Conservation (phyloP, 129 eudicot species). For the Scalesia atractyloides region DNA sequence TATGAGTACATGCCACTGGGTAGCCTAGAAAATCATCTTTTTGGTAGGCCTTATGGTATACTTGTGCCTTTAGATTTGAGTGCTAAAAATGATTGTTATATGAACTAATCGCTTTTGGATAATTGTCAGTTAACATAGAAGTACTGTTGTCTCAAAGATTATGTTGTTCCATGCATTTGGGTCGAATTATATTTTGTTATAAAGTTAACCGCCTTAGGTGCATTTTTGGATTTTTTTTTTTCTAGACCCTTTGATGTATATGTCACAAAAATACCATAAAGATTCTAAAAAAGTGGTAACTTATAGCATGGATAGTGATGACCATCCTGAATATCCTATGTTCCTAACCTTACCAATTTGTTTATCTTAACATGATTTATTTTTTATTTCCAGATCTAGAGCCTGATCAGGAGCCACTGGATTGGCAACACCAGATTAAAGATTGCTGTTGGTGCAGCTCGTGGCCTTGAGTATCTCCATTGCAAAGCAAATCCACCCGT, state of each 20-base stretch:
- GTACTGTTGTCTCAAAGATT: not conserved
- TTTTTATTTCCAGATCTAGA: slow-evolving; percentile 42
- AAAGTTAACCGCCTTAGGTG: not conserved
- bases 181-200: not conserved
- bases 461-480: slow-evolving; percentile 86
- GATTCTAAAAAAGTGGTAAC: slow-evolving; percentile 4
- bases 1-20: slow-evolving; percentile 88
- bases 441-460: slow-evolving; percentile 86
- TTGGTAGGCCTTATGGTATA: slow-evolving; percentile 48
- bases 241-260: not conserved
- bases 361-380: not conserved
- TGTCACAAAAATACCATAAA: slow-evolving; percentile 1
- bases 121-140: not conserved
- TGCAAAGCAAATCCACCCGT: slow-evolving; percentile 88
- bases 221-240: not conserved
- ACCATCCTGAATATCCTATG: not conserved
- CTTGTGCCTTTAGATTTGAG: not conserved
- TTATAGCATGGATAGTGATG: not conserved
- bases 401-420: slow-evolving; percentile 55
- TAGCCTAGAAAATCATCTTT: slow-evolving; percentile 85
- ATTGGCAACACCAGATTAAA: slow-evolving; percentile 76
- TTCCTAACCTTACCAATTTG: not conserved
- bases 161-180: not conserved
- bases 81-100: slow-evolving; percentile 3
- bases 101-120: not conserved